phyloP scores from a whole-genome alignment of 202 grass and related monocot genomes.

The Cymbopogon flexuosus region DNA sequence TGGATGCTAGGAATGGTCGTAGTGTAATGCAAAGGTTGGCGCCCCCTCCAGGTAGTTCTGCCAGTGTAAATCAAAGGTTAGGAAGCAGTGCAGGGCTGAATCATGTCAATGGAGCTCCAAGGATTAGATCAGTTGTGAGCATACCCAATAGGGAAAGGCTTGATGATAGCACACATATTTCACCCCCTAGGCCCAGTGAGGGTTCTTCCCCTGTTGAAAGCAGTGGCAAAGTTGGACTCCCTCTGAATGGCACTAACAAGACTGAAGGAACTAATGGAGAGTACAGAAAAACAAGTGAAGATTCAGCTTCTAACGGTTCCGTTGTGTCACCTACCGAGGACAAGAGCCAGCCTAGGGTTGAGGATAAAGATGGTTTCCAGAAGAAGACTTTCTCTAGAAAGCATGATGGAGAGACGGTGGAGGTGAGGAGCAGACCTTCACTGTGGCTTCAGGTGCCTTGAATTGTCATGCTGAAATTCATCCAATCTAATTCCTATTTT shows the following conservation, averaged over 20 bases:
- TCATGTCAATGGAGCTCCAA: conserved; percentile 31
- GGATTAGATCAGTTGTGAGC: conserved; percentile 69
- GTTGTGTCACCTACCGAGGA: conserved; percentile 16
- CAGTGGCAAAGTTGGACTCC: conserved; percentile 22
- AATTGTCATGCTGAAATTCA: background rate
- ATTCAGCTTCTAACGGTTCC: conserved; percentile 5
- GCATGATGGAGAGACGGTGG: conserved; percentile 77
- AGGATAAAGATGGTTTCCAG: conserved; percentile 53
- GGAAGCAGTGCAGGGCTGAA: conserved; percentile 24
- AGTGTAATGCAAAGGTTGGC: conserved; percentile 47
- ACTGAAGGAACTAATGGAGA: conserved; percentile 32
- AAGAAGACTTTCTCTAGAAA: conserved; percentile 91
- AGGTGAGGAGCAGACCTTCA: conserved; percentile 46
- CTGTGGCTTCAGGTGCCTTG: conserved; percentile 3
- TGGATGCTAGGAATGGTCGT: conserved; percentile 26
- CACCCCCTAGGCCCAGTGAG: background rate
- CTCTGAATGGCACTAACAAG: background rate
- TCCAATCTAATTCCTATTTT: conserved; percentile 26
- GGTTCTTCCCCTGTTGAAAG: conserved; percentile 29
- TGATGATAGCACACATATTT: conserved; percentile 27
- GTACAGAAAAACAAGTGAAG: conserved; percentile 27
- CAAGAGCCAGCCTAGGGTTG: conserved; percentile 24
- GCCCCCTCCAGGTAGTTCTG: conserved; percentile 1
- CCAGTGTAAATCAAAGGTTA: conserved; percentile 34
- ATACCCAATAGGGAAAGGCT: conserved; percentile 45